phyloP scores from a whole-genome alignment of 2,329 filamentous ascomycete genomes.

The Ascocoryne sarcoides region DNA sequence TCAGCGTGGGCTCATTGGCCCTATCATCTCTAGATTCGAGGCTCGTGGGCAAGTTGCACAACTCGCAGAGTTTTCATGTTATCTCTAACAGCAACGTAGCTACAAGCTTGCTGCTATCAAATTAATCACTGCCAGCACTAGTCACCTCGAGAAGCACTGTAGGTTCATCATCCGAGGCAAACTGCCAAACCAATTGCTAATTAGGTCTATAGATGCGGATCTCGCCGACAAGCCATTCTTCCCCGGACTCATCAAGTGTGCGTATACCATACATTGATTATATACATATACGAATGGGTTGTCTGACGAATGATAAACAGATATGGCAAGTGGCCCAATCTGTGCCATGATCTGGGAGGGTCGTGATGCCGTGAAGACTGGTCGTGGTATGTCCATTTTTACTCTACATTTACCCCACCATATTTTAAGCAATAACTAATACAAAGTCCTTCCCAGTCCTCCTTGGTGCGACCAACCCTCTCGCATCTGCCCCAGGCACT shows the following conservation, averaged over 20 bases:
- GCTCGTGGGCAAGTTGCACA: conserved; percentile 63
- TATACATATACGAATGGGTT: conserved; percentile 17
- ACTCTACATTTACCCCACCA: conserved; percentile 4
- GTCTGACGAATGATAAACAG: conserved; percentile 46
- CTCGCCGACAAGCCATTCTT: conserved; percentile 95
- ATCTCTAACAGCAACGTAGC: conserved; percentile 36
- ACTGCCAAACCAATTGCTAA: conserved; percentile 23
- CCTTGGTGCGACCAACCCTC: conserved; percentile 98
- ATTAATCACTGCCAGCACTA: conserved; percentile 79
- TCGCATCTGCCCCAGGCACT: conserved; percentile 88
- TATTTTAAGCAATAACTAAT: too few species aligned
- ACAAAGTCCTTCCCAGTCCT: conserved; percentile 46
- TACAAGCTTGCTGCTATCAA: conserved; percentile 99
- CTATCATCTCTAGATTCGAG: conserved; percentile 98
- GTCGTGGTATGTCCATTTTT: conserved; percentile 56
- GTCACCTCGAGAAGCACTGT: conserved; percentile 97
- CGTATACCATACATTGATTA: conserved; percentile 28
- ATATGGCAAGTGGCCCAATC: conserved; percentile 96
- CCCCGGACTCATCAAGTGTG: conserved; percentile 85
- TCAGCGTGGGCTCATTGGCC: conserved; percentile 92
- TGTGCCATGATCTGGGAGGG: conserved; percentile 99
- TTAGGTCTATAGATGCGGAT: conserved; percentile 56
- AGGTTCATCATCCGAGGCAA: conserved; percentile 27
- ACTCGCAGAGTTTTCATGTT: background rate
- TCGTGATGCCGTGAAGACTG: conserved; percentile 97